Evolutionary conservation across 352 stramenopile species (phyloP), one percentile per base, ranked within the genome.

Genomic region (Phytopythium mirpurense): DNA sequence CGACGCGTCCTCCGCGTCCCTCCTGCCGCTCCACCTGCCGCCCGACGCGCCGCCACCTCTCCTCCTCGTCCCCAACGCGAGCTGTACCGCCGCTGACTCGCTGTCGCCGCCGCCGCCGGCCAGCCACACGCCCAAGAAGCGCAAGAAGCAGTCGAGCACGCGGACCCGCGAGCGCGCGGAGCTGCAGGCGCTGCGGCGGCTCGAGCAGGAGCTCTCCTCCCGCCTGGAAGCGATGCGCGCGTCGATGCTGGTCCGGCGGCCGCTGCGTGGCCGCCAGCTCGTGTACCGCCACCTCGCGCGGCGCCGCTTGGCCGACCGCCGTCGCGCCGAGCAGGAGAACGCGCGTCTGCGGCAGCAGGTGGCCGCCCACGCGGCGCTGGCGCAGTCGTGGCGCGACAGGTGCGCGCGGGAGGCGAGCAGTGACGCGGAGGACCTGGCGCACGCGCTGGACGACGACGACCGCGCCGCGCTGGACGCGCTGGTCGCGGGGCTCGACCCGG

Each of bases 271-370:
- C 41, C 53, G 56, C 48, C 34, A 59, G 27, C 21, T 31, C 23
- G 60, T 63, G 6, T 72, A 56, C 60, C 59, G 64, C 44, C 60
- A 72, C 31, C 57, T 72, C 34, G 64, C 64, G 14, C 53, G 64
- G 0, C 56, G 56, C 7, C 52, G 58, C 19, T 53, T 61, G 1
- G 60, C 27, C 35, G 60, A 59, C 12, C 53, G 64, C 40, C 54
- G 56, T 7, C 31, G 53, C 16, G 60, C 60, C 12, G 60, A 68
- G 35, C 54, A 10, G 23, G 56, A 68, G 46, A 72, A 72, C 53
- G 46, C 21, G 27, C 34, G 16, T 15, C 34, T 72, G 0, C 27
- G 60, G 14, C 52, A 63, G 24, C 38, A 66, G 24, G 8, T 72
- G 4, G 49, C 35, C 0, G 49, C 52, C 7, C 60, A 68, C 10